Percentiles rank a stretch among this genome's conserved stretches.
Evolutionary conservation across 495 filamentous ascomycete genomes (phyloP).

Genomic region (Podospora comata): DNA sequence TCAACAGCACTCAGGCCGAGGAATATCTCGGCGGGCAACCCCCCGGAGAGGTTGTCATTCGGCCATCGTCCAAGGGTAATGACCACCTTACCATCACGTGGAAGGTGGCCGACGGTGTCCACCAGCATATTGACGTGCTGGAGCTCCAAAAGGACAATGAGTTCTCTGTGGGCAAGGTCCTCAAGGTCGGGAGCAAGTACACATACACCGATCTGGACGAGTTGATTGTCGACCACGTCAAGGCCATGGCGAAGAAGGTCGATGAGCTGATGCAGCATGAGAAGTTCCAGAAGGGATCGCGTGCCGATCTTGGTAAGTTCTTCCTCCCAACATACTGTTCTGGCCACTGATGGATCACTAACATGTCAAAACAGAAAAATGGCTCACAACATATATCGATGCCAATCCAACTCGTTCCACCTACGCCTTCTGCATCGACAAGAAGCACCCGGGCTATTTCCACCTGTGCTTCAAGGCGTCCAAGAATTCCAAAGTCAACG

Average conservation of each 20-base stretch:
- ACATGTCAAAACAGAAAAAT: slow-evolving; percentile 65
- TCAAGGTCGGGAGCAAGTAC: slow-evolving; percentile 81
- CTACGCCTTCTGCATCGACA: slow-evolving; percentile 91
- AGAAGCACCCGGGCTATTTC: slow-evolving; percentile 92
- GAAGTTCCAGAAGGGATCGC: slow-evolving; percentile 79
- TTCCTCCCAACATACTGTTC: not conserved
- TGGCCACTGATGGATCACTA: slow-evolving; percentile 25
- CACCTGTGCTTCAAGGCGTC: slow-evolving; percentile 93
- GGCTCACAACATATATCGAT: slow-evolving; percentile 90
- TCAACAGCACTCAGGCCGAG: slow-evolving; percentile 89
- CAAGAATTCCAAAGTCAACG: slow-evolving; percentile 61
- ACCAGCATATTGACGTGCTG: slow-evolving; percentile 95
- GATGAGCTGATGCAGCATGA: slow-evolving; percentile 92
- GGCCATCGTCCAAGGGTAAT: slow-evolving; percentile 86
- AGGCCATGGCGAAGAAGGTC: slow-evolving; percentile 96
- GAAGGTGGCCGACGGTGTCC: slow-evolving; percentile 94
- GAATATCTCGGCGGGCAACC: slow-evolving; percentile 84
- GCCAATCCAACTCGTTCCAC: slow-evolving; percentile 91
- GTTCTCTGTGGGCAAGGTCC: slow-evolving; percentile 79
- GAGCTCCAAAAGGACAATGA: slow-evolving; percentile 96
- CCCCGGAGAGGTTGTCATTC: slow-evolving; percentile 87
- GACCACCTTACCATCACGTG: slow-evolving; percentile 96
- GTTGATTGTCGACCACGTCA: slow-evolving; percentile 93
- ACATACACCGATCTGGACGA: slow-evolving; percentile 96
- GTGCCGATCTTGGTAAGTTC: slow-evolving; percentile 76